Evolutionary conservation across 306 rosid species (phyloP), one percentile per base, ranked within the genome.

Genomic region (Gynostemma pentaphyllum): DNA sequence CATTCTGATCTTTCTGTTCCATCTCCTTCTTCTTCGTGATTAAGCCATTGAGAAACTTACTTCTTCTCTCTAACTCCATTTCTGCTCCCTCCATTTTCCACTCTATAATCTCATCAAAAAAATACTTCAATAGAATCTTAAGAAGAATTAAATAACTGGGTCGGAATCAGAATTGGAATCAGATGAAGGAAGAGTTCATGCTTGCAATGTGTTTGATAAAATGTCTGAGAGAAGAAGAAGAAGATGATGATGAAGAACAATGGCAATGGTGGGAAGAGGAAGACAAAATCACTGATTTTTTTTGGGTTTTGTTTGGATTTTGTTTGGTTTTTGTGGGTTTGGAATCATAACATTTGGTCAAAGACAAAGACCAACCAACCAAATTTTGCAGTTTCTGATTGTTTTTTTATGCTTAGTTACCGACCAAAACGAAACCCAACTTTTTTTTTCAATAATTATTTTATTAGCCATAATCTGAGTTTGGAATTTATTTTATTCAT

Each of bases 31-130:
- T 91, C 86, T 81, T 91, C 80, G 80, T 80, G 59, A 91, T 88
- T 65, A 91, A 69, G 19, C 90, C 78, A 27, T 71, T 79, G 1
- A 91, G 81, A 55, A 91, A 91, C 81, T 69, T 83, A 82, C 90
- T 88, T 53, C 96, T 73, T 72, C 89, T 82, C 84, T 91, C 98
- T 64, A 91, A 75, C 84, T 91, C 98, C 80, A 68, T 66, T 72
- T 83, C 96, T 34, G 90, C 96, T 64, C 80, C 87, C 30, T 83
- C 88, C 90, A 87, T 77, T 45, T 64, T 66, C 45, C 75, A 70
- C 73, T 60, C 87, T 26, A 42, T 4, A 37, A 37, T 32, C 45
- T 68, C 64, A 52, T 68, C 32, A 68, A 45, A 51, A 54, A 30
- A 13, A 47, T 11, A 39, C 11, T 54, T 5, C 67, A 18, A 1